Conservation (phyloP, 1,284 basidiomycete species). For the Melampsora occidentalis region DNA sequence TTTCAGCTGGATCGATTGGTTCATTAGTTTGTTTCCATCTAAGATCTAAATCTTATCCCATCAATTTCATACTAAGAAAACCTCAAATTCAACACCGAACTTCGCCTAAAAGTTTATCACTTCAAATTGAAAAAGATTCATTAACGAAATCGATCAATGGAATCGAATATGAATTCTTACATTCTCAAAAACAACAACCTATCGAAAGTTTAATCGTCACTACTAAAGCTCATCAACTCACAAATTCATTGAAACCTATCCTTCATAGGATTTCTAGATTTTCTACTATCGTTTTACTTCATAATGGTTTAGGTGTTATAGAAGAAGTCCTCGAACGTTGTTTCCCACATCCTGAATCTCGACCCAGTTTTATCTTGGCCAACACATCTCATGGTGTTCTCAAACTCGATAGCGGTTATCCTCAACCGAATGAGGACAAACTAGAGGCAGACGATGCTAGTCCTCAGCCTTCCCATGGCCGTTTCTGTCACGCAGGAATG, state of each 20-base stretch:
- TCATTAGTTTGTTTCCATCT: conserved; percentile 40
- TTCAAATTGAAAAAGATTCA: conserved; percentile 18
- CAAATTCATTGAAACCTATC: conserved; percentile 48
- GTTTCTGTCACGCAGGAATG: conserved; percentile 67
- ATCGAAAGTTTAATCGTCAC: conserved; percentile 52
- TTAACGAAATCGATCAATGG: conserved; percentile 15
- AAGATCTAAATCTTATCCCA: conserved; percentile 7
- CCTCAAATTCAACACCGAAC: conserved; percentile 25
- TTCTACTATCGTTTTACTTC: conserved; percentile 52
- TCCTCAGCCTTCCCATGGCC: conserved; percentile 18
- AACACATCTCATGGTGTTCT: conserved; percentile 52
- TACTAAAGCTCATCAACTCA: conserved; percentile 52
- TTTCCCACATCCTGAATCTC: conserved; percentile 48
- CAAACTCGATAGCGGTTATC: conserved; percentile 45
- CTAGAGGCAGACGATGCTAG: background rate
- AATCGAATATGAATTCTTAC: conserved; percentile 22
- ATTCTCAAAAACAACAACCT: conserved; percentile 34
- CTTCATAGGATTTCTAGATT: conserved; percentile 50
- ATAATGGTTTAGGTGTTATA: conserved; percentile 53
- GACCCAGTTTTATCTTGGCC: conserved; percentile 52
- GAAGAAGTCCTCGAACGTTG: conserved; percentile 50
- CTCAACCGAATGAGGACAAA: background rate
- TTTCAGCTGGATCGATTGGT: conserved; percentile 36
- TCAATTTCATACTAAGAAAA: conserved; percentile 11
- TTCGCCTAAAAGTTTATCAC: conserved; percentile 13